phyloP scores from a whole-genome alignment of 441 rosid species.

The Daphne laureola region DNA sequence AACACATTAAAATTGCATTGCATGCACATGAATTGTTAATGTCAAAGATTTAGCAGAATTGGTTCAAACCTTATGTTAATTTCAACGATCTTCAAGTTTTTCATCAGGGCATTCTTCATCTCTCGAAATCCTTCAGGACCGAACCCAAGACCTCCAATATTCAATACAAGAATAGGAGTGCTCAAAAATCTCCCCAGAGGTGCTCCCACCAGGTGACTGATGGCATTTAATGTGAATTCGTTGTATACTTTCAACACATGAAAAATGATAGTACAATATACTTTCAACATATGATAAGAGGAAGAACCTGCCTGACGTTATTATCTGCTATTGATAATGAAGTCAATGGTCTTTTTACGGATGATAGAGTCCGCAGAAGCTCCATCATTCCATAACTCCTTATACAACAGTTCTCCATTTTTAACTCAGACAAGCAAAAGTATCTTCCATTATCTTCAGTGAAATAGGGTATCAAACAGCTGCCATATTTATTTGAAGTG shows the following conservation, averaged over 20 bases:
- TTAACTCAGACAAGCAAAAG: slow-evolving; percentile 45
- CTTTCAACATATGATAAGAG: too few relatives aligned
- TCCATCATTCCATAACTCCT: slow-evolving; percentile 49
- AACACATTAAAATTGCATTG: slow-evolving; percentile 5
- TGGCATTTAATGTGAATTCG: slow-evolving; percentile 10
- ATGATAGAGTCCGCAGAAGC: slow-evolving; percentile 50
- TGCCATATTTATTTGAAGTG: slow-evolving; percentile 27
- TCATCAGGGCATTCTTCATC: slow-evolving; percentile 29
- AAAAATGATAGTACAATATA: too few relatives aligned
- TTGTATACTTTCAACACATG: too few relatives aligned
- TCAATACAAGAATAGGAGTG: slow-evolving; percentile 39
- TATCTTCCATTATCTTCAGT: slow-evolving; percentile 36
- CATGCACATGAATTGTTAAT: too few relatives aligned
- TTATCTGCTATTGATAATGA: slow-evolving; percentile 78
- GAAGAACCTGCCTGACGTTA: slow-evolving; percentile 56
- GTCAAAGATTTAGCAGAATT: slow-evolving; percentile 7
- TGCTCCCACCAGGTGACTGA: slow-evolving; percentile 52
- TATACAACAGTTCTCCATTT: slow-evolving; percentile 71
- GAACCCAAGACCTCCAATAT: slow-evolving; percentile 71
- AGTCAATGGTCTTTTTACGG: slow-evolving; percentile 35
- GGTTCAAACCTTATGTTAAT: slow-evolving; percentile 61
- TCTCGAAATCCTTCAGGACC: slow-evolving; percentile 67
- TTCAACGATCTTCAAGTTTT: slow-evolving; percentile 39
- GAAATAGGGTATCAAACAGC: slow-evolving; percentile 68
- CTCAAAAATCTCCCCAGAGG: slow-evolving; percentile 43